These are phyloP conservation scores for Plantago rigida DNA, from an alignment of 305 asterid species.

Conservation along the genomic window DNA sequence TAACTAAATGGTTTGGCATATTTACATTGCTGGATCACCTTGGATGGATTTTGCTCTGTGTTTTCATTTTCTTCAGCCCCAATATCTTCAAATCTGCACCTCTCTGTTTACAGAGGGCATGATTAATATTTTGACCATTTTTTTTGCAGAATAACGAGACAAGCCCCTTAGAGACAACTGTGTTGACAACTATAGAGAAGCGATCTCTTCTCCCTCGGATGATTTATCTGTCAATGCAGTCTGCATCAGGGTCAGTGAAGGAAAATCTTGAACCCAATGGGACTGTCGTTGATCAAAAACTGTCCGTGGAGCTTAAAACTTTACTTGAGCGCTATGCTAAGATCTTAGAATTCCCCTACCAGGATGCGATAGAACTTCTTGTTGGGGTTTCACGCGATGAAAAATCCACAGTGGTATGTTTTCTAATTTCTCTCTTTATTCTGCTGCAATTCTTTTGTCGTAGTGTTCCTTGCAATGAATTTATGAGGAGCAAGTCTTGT, in stretches of 20 bases:
- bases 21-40: slow-evolving; percentile 3
- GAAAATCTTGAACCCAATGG: slow-evolving; percentile 66
- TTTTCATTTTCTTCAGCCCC: neutral
- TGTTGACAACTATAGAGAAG: slow-evolving; percentile 57
- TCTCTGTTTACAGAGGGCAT: slow-evolving; percentile 12
- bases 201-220: slow-evolving; percentile 87
- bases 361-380: slow-evolving; percentile 71
- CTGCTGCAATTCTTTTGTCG: neutral
- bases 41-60: neutral
- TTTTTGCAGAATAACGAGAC: slow-evolving; percentile 41
- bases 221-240: slow-evolving; percentile 67
- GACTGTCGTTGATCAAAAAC: slow-evolving; percentile 46
- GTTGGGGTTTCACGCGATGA: slow-evolving; percentile 53
- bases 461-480: neutral
- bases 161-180: slow-evolving; percentile 32
- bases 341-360: slow-evolving; percentile 61
- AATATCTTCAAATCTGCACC: neutral
- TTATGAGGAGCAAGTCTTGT: neutral
- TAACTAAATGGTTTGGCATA: neutral
- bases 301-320: slow-evolving; percentile 58
- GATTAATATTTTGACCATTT: slow-evolving; percentile 17
- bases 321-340: slow-evolving; percentile 79
- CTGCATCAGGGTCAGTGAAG: slow-evolving; percentile 72
- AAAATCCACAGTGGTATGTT: slow-evolving; percentile 54
- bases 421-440: neutral